Percentiles rank a stretch among this genome's conserved stretches.
Evolutionary conservation across 2,329 filamentous ascomycete genomes (phyloP).

Genomic region (Hypomyces perniciosus): DNA sequence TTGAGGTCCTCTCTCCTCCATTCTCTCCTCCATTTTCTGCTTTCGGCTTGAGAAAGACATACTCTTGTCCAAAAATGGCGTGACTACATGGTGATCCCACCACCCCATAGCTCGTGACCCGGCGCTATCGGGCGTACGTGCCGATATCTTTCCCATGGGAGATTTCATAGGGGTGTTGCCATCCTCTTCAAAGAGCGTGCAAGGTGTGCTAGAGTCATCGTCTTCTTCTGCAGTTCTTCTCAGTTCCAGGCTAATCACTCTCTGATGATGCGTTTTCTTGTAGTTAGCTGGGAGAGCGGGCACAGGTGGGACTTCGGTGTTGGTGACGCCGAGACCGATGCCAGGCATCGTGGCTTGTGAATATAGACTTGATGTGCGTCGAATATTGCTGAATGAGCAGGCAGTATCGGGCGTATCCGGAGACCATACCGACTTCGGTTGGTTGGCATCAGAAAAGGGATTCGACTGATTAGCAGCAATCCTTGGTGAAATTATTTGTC

Average conservation of each 20-base stretch:
- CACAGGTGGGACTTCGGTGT: constrained; percentile 49
- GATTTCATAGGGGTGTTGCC: constrained; percentile 39
- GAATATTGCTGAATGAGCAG: constrained; percentile 35
- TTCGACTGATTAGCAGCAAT: constrained; percentile 6
- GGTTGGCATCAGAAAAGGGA: constrained; percentile 20
- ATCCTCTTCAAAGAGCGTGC: constrained; percentile 67
- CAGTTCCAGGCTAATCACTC: constrained; percentile 32
- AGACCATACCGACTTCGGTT: constrained; percentile 51
- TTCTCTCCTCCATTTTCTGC: constrained; percentile 27
- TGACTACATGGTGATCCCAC: constrained; percentile 72
- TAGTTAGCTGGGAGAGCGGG: constrained; percentile 48
- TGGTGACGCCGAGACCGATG: constrained; percentile 13
- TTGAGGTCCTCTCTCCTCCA: constrained; percentile 12
- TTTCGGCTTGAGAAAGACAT: constrained; percentile 38
- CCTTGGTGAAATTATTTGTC: not conserved
- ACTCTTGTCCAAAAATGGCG: constrained; percentile 54
- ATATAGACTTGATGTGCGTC: constrained; percentile 54
- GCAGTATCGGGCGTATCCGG: constrained; percentile 52
- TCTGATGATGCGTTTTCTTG: constrained; percentile 28
- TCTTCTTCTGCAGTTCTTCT: constrained; percentile 32
- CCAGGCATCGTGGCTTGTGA: constrained; percentile 45
- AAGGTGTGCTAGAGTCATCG: constrained; percentile 51
- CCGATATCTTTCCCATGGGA: constrained; percentile 31
- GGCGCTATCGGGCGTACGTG: constrained; percentile 42
- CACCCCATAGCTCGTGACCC: constrained; percentile 59